Evolutionary conservation across 306 rosid genomes (phyloP).

Genomic region (Nissolia schottii): DNA sequence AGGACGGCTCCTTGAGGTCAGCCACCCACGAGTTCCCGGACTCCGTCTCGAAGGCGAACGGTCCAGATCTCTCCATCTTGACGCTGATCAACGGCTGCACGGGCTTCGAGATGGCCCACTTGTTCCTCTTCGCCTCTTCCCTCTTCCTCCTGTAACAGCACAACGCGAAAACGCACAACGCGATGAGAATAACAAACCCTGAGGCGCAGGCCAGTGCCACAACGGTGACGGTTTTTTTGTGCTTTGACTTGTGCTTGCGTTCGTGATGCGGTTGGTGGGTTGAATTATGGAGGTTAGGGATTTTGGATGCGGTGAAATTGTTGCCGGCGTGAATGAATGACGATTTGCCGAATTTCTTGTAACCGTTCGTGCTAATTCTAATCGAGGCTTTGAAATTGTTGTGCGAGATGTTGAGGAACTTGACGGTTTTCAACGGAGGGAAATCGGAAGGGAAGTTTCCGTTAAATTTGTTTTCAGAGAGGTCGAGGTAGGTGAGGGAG

Average conservation of each 20-base stretch:
- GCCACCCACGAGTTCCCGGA: conserved; percentile 93
- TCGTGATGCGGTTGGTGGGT: neutral
- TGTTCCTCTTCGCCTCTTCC: conserved; percentile 40
- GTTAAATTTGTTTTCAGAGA: conserved; percentile 57
- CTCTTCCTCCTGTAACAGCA: conserved; percentile 45
- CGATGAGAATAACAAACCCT: conserved; percentile 26
- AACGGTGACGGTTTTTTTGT: conserved; percentile 10
- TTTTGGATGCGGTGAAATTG: conserved; percentile 27
- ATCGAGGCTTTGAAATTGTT: conserved; percentile 49
- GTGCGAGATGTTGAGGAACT: conserved; percentile 60
- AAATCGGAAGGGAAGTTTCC: conserved; percentile 85
- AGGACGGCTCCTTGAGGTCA: conserved; percentile 76
- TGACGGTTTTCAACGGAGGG: conserved; percentile 48
- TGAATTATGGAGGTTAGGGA: conserved; percentile 12
- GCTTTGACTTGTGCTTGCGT: conserved; percentile 21
- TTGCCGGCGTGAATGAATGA: conserved; percentile 64
- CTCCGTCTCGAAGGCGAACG: conserved; percentile 83
- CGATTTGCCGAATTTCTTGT: conserved; percentile 46
- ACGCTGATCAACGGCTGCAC: conserved; percentile 34
- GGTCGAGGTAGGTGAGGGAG: conserved; percentile 50
- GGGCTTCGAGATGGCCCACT: conserved; percentile 95
- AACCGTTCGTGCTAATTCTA: neutral
- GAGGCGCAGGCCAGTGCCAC: conserved; percentile 32
- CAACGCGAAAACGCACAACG: neutral
- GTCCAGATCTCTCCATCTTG: conserved; percentile 81